Conservation (phyloP, 2,329 filamentous ascomycete genomes). For the Cladobotryum protrusum region DNA sequence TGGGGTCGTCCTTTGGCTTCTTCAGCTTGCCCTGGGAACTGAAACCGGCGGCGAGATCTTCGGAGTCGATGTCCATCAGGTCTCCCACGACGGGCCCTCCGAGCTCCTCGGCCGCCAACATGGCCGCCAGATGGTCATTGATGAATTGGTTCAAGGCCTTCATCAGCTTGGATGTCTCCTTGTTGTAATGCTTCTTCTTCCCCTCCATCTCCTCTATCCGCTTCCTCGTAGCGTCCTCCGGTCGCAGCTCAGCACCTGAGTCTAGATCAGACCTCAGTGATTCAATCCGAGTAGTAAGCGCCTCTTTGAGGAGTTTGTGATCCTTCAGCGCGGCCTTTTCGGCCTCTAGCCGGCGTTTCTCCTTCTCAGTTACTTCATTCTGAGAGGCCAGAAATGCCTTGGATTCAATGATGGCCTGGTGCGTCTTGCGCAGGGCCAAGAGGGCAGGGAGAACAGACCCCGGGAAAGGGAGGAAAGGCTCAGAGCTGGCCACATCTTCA, state of each 20-base stretch:
- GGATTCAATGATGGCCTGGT: slow-evolving; percentile 58
- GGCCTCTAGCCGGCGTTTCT: slow-evolving; percentile 42
- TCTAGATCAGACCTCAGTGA: slow-evolving; percentile 52
- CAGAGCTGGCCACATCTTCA: slow-evolving; percentile 51
- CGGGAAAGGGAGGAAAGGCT: slow-evolving; percentile 59
- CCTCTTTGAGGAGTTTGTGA: slow-evolving; percentile 48
- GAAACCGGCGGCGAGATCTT: slow-evolving; percentile 55
- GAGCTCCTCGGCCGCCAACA: slow-evolving; percentile 77
- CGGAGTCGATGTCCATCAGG: slow-evolving; percentile 55
- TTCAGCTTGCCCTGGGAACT: slow-evolving; percentile 52
- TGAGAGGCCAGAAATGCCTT: slow-evolving; percentile 50
- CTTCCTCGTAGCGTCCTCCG: slow-evolving; percentile 57
- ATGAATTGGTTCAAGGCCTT: slow-evolving; percentile 64
- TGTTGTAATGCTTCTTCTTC: slow-evolving; percentile 55
- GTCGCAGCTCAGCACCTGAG: slow-evolving; percentile 50
- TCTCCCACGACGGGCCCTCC: slow-evolving; percentile 79
- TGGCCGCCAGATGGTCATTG: slow-evolving; percentile 60
- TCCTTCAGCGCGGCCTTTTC: slow-evolving; percentile 48
- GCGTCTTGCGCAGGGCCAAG: slow-evolving; percentile 62
- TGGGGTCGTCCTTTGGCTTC: slow-evolving; percentile 34
- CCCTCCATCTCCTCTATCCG: slow-evolving; percentile 54
- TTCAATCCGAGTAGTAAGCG: slow-evolving; percentile 51
- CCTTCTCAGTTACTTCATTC: slow-evolving; percentile 34
- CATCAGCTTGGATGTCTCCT: slow-evolving; percentile 54
- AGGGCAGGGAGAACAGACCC: slow-evolving; percentile 66